Base-by-base conservation (phyloP, 495 filamentous ascomycete genomes). In the Polyplosphaeria fusca region DNA sequence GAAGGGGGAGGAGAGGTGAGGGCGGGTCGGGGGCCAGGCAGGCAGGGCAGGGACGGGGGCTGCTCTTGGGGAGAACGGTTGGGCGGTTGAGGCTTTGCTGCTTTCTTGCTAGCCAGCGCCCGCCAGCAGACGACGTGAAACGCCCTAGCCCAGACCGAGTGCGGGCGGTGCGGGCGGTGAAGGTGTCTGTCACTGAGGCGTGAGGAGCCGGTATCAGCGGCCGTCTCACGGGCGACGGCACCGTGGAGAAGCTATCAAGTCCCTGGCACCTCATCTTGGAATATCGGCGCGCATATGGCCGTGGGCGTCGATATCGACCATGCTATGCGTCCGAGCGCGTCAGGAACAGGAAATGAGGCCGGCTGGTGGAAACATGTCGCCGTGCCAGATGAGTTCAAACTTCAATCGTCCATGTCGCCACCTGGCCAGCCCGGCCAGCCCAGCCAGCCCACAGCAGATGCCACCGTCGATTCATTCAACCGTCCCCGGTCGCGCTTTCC, bases 61-160 rank as follows among this genome's bases (percentile, higher is more conserved):
- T 7, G 18, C 9, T 42, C 5, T 9, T 42, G 39, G 5, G 39
- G 16, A 26, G 2, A 5, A 48, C 2, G 26, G 11, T 39, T 32
- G n/a, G n/a, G 46, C 20, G 48, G 47, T 23, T 52, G 37, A 55
- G 47, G 45, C 54, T 18, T 41, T 46, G 55, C 54, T 58, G 20
- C 47, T 27, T 59, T 45, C 26, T 44, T 5, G n/a, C 55, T 59
- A 52, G 47, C 54, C 42, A 7, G 5, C 19, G 39, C 47, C 26
- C 32, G 23, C 32, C 47, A 35, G 24, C 46, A 39, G 23, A 13
- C 39, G 5, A 59, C 47, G 5, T 59, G 55, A 59, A 59, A 59
- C 55, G 39, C 30, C 3, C 55, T 52, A 59, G 46, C 40, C n/a
- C 28, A 47, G 30, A 23, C 16, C 35, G 49, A 13, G 22, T 28